These are phyloP conservation scores for Penicillium flavigenum DNA, from an alignment of 495 filamentous ascomycete genomes.

Conservation along the genomic window DNA sequence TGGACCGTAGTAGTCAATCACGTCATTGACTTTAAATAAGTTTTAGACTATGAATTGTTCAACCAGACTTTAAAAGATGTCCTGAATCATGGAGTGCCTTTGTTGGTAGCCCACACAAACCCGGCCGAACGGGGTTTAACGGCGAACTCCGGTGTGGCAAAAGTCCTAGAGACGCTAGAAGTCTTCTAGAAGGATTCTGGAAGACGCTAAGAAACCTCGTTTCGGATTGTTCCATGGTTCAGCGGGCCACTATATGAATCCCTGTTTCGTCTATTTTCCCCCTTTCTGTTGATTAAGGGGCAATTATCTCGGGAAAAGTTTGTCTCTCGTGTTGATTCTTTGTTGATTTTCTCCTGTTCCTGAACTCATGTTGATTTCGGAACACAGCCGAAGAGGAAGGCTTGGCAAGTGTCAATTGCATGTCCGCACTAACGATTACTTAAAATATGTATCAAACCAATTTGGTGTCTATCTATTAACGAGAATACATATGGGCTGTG, in stretches of 20 bases:
- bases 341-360: slow-evolving; percentile 1
- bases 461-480: background rate
- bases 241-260: slow-evolving; percentile 1
- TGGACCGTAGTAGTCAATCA: slow-evolving; percentile 9
- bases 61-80: slow-evolving; percentile 2
- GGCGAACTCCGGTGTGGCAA: slow-evolving; percentile 23
- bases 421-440: background rate
- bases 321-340: background rate
- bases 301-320: background rate
- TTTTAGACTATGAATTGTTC: background rate
- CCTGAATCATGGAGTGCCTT: background rate
- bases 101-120: background rate
- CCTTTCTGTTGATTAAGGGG: slow-evolving; percentile 2
- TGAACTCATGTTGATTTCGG: background rate
- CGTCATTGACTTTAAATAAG: slow-evolving; percentile 26
- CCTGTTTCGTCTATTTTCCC: background rate
- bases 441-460: background rate
- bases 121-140: slow-evolving; percentile 4
- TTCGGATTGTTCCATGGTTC: slow-evolving; percentile 10
- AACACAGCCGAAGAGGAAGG: background rate
- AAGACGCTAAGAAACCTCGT: slow-evolving; percentile 34
- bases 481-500: background rate
- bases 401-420: slow-evolving; percentile 4
- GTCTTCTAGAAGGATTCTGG: slow-evolving; percentile 38
- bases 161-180: slow-evolving; percentile 30